phyloP scores from a whole-genome alignment of 2,329 filamentous ascomycete genomes.

The Pyricularia pennisetigena region DNA sequence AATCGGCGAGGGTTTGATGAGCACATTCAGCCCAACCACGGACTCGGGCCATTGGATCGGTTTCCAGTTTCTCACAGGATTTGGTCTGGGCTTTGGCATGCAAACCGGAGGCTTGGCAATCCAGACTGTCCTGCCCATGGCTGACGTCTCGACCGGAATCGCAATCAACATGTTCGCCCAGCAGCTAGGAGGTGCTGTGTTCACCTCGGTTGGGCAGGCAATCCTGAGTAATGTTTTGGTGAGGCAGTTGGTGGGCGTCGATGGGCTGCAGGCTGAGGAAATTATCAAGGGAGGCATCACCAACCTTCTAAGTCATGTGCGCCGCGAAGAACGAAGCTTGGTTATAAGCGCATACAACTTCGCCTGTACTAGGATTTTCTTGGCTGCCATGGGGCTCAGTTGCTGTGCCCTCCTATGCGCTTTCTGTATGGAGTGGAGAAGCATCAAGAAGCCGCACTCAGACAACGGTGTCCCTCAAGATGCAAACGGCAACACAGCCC shows the following conservation, averaged over 20 bases:
- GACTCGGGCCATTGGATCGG: constrained; percentile 45
- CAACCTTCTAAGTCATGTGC: constrained; percentile 43
- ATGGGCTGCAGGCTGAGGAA: constrained; percentile 28
- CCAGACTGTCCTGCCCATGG: constrained; percentile 39
- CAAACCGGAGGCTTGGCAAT: constrained; percentile 47
- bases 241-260: constrained; percentile 25
- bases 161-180: constrained; percentile 48
- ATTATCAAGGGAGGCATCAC: constrained; percentile 47
- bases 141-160: constrained; percentile 44
- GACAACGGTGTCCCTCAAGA: constrained; percentile 6
- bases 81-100: constrained; percentile 49
- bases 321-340: constrained; percentile 32
- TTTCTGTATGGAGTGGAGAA: constrained; percentile 55
- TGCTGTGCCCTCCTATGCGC: constrained; percentile 46
- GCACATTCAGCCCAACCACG: constrained; percentile 38
- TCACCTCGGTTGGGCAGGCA: constrained; percentile 46
- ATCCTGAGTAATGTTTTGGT: constrained; percentile 38
- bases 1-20: constrained; percentile 46
- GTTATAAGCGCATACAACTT: constrained; percentile 58
- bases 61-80: constrained; percentile 48
- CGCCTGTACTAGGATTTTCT: constrained; percentile 52
- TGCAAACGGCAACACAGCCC: background rate
- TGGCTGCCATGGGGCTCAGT: constrained; percentile 48
- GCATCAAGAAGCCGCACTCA: constrained; percentile 44
- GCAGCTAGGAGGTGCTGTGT: constrained; percentile 48